phyloP scores from a whole-genome alignment of 2,329 filamentous ascomycete species.

The Pestalotiopsis fici region DNA sequence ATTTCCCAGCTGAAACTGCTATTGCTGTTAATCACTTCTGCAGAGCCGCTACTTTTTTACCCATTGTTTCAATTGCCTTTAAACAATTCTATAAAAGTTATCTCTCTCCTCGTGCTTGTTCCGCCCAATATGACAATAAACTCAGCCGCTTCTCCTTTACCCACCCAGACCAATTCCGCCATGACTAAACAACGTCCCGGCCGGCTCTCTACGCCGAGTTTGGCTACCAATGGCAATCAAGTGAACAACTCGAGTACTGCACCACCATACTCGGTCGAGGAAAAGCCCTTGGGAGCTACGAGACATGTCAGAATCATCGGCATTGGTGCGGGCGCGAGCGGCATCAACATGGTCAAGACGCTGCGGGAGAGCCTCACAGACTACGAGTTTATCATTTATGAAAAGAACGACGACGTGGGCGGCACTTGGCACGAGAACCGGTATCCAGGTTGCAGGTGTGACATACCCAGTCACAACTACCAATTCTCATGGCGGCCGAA shows the following conservation, averaged over 20 bases:
- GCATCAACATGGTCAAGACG: conserved; percentile 45
- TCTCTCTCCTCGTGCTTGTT: background rate
- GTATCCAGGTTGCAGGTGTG: conserved; percentile 59
- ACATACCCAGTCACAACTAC: conserved; percentile 62
- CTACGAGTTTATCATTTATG: conserved; percentile 52
- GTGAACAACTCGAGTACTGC: conserved; percentile 17
- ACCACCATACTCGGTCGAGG: conserved; percentile 33
- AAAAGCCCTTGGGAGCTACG: conserved; percentile 37
- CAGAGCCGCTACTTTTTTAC: background rate
- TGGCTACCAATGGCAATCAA: conserved; percentile 12
- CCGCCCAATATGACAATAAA: background rate
- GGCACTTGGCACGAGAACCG: conserved; percentile 62
- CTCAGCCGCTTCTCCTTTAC: conserved; percentile 11
- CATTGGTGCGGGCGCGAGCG: conserved; percentile 45
- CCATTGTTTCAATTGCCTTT: background rate
- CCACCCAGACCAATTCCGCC: conserved; percentile 12
- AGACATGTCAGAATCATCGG: conserved; percentile 43
- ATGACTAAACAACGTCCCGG: conserved; percentile 28
- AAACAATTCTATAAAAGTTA: background rate
- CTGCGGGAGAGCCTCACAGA: conserved; percentile 41
- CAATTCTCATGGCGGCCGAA: conserved; percentile 64
- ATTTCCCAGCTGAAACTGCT: conserved; percentile 5
- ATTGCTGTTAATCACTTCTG: background rate
- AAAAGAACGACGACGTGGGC: conserved; percentile 56
- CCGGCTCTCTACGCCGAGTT: conserved; percentile 13